A percentile compares a stretch with the other conserved stretches of the same genome.
phyloP scores from a whole-genome alignment of 495 filamentous ascomycete genomes.

The Elaphomyces granulatus region DNA sequence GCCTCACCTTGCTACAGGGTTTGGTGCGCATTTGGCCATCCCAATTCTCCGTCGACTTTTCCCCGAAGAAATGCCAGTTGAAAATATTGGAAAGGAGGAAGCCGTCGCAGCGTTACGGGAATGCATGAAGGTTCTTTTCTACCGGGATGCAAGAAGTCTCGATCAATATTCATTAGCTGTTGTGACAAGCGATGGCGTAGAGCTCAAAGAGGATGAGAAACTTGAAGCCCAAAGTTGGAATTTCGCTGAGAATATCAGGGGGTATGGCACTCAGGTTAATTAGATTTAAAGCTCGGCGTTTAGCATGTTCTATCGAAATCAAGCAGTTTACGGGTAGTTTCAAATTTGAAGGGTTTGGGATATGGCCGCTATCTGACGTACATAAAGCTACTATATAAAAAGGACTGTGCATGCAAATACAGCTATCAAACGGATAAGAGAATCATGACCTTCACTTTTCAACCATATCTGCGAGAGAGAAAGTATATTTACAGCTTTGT shows the following conservation, averaged over 20 bases:
- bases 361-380: no score
- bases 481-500: conserved; percentile 43
- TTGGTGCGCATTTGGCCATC: conserved; percentile 82
- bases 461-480: no score
- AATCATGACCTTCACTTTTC: no score
- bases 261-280: conserved; percentile 55
- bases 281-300: conserved; percentile 16
- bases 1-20: conserved; percentile 83
- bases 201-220: conserved; percentile 66
- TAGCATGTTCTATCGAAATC: no score
- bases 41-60: conserved; percentile 73
- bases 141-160: conserved; percentile 84
- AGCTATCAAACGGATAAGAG: no score
- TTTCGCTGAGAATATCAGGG: conserved; percentile 76
- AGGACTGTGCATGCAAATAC: no score
- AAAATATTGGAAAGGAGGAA: conserved; percentile 55
- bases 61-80: conserved; percentile 63
- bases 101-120: conserved; percentile 70
- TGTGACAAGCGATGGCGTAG: conserved; percentile 65
- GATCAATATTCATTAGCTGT: conserved; percentile 86
- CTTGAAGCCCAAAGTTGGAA: conserved; percentile 86
- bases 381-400: no score
- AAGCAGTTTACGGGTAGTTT: no score
- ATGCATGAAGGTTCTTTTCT: conserved; percentile 97
- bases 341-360: conserved; percentile 5